A percentile compares a stretch with the other conserved stretches of the same genome.
These are phyloP conservation scores for Teunomyces atbi DNA, from an alignment of 805 yeast species.

Conservation along the genomic window DNA sequence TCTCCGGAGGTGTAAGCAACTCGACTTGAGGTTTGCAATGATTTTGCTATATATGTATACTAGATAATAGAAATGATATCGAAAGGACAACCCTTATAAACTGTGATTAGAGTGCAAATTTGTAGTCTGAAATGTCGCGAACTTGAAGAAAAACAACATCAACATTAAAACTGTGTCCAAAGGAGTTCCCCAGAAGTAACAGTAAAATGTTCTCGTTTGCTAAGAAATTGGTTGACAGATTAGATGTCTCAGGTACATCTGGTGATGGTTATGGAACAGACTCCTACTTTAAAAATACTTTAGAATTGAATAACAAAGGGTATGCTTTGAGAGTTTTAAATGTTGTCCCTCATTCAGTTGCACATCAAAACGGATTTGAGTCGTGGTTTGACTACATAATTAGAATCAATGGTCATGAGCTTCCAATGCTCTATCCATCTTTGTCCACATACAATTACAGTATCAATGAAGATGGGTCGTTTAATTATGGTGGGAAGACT, in stretches of 20 bases:
- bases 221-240: conserved; percentile 39
- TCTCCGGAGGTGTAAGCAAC: conserved; percentile 48
- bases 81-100: not conserved
- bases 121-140: not conserved
- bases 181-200: not conserved
- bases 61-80: not conserved
- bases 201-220: conserved; percentile 43
- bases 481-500: conserved; percentile 34
- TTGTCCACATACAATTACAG: conserved; percentile 27
- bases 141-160: not conserved
- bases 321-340: conserved; percentile 37
- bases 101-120: not conserved
- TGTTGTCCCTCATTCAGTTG: conserved; percentile 39
- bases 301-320: conserved; percentile 38
- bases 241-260: conserved; percentile 22
- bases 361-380: conserved; percentile 49
- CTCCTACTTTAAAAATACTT: conserved; percentile 34
- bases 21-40: conserved; percentile 9
- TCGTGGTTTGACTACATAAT: conserved; percentile 86
- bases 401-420: conserved; percentile 72
- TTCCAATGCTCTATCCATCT: conserved; percentile 39
- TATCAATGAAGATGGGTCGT: conserved; percentile 41
- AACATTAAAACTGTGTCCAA: not conserved
- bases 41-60: conserved; percentile 3
- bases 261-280: conserved; percentile 18